These are phyloP conservation scores for Trichocladium antarcticum DNA, from an alignment of 495 filamentous ascomycete genomes.

Conservation along the genomic window DNA sequence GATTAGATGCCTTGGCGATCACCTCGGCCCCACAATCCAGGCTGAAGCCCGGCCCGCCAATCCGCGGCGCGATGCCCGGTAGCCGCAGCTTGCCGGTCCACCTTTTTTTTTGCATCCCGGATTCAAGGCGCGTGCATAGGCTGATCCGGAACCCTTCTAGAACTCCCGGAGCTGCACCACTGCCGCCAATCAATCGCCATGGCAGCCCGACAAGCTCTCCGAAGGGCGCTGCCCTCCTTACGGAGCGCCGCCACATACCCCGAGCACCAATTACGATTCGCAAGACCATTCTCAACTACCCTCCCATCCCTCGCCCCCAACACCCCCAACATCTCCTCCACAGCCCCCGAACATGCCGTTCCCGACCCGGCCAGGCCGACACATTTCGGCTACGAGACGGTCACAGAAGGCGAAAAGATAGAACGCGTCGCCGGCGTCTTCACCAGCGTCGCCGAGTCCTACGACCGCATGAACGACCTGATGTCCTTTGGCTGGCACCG, in stretches of 20 bases:
- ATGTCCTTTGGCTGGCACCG: slow-evolving; percentile 97
- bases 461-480: slow-evolving; percentile 97
- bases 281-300: slow-evolving; percentile 17
- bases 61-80: background rate
- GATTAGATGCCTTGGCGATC: slow-evolving; percentile 2
- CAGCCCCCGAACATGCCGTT: slow-evolving; percentile 25
- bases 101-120: slow-evolving; percentile 9
- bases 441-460: slow-evolving; percentile 82
- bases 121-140: background rate
- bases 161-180: slow-evolving; percentile 2
- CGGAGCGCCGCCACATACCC: slow-evolving; percentile 2
- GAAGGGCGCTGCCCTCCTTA: slow-evolving; percentile 16
- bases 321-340: slow-evolving; percentile 17
- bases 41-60: slow-evolving; percentile 3
- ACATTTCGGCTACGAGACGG: slow-evolving; percentile 87
- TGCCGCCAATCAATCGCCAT: slow-evolving; percentile 10
- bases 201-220: slow-evolving; percentile 19
- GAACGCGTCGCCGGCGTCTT: slow-evolving; percentile 71
- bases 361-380: slow-evolving; percentile 54
- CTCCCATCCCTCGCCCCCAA: slow-evolving; percentile 6
- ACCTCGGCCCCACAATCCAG: slow-evolving; percentile 6
- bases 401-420: slow-evolving; percentile 69
- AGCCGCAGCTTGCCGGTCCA: slow-evolving; percentile 7
- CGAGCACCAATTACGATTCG: slow-evolving; percentile 7
- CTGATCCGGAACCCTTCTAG: slow-evolving; percentile 1